These are phyloP conservation scores for Stephanocyclus meneghinianus DNA, from an alignment of 352 stramenopile species.

Conservation along the genomic window DNA sequence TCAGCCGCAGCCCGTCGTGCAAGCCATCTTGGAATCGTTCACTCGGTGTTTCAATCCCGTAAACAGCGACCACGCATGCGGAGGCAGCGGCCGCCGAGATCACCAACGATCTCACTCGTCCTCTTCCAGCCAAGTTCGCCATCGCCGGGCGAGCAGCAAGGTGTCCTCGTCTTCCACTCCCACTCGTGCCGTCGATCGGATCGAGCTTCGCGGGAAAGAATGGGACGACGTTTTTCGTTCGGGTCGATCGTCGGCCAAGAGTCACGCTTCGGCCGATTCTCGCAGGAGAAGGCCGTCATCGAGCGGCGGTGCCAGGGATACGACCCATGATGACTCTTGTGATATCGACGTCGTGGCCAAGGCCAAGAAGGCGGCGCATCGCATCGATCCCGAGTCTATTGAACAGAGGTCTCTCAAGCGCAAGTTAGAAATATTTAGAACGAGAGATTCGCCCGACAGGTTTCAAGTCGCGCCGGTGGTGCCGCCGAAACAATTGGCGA, in stretches of 20 bases:
- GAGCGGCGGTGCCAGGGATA: background rate
- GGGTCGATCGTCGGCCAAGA: background rate
- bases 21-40: slow-evolving; percentile 48
- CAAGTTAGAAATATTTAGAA: slow-evolving; percentile 53
- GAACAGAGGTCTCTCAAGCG: slow-evolving; percentile 42
- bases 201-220: slow-evolving; percentile 13
- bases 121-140: background rate
- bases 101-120: background rate
- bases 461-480: background rate
- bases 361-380: slow-evolving; percentile 25
- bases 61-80: background rate
- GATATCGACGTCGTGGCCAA: slow-evolving; percentile 11
- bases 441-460: slow-evolving; percentile 1
- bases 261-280: background rate
- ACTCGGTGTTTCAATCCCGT: slow-evolving; percentile 42
- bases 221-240: slow-evolving; percentile 24
- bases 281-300: slow-evolving; percentile 7
- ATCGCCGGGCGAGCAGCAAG: background rate
- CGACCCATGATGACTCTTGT: background rate
- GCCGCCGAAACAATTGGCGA: background rate
- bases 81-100: background rate
- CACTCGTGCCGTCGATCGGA: slow-evolving; percentile 11
- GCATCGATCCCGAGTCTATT: slow-evolving; percentile 17
- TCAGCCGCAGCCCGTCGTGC: slow-evolving; percentile 28
- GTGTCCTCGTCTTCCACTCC: background rate